Base-by-base conservation (phyloP, 768 basidiomycete genomes). In the Coprinopsis cinerea region DNA sequence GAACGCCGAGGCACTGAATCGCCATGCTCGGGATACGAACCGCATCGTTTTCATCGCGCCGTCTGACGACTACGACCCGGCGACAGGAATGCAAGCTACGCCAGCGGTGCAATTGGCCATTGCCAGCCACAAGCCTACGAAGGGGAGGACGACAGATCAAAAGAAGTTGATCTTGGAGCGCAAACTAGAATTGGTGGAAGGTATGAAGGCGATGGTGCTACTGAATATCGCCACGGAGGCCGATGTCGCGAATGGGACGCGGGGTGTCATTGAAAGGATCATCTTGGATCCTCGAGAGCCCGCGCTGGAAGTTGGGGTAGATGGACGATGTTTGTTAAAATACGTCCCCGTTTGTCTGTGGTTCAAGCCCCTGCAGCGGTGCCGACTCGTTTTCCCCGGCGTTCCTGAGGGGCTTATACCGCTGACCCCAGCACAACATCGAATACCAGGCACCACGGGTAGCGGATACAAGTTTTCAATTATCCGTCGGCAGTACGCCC, bases 161-260 rank as follows among this genome's bases (percentile, higher is more conserved):
- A 37, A 28, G 5, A 7, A 18, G 11, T 20, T 11, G 37, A 11
- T 7, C 7, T 20, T 47, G 7, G 14, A 35, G 18, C 4, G 23
- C 5, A 14, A 15, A 4, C 15, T 47, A 14, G 30, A 6, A 5
- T 5, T 47, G 7, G 46, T 18, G 32, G 26, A 47, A 23, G 46
- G 46, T 5, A 47, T 47, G 46, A 23, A 47, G 18, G 68, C 61
- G 0, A 72, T 76, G 69, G 63, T 71, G 0, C 53, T 60, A 2
- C 13, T 55, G 0, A 75, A 74, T 37, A 51, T 73, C 0, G 59
- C 63, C 2, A 70, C 71, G 2, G 67, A 73, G 18, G 55, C 58
- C 0, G 67, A 73, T 44, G 44, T 74, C 1, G 67, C 71, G 0
- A 76, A 75, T 39, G 70, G 74, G 0, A 63, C 69, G 0, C 30